Evolutionary conservation across 1,284 basidiomycete genomes (phyloP), one percentile per base, ranked within the genome.

Genomic region (Moesziomyces globuligerus): DNA sequence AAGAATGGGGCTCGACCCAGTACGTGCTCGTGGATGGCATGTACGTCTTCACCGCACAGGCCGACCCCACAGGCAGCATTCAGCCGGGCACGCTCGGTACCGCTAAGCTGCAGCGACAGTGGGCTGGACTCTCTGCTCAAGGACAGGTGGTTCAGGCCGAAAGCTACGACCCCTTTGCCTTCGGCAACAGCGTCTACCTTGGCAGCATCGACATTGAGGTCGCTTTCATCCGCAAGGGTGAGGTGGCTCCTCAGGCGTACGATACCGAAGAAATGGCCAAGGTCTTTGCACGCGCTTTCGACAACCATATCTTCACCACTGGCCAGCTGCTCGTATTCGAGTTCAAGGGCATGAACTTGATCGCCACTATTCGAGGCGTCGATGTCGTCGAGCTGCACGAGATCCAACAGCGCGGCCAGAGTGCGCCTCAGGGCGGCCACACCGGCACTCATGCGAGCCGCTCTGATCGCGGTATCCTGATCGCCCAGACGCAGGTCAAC

Each of bases 401-500:
- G 54, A 51, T 72, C 18, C 70, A 72, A 32, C 59, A 69, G 52
- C 41, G 64, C 7, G 52, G 64, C 26, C 48, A 18, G 21, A 51
- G 39, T 11, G 42, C 49, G 7, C 40, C 25, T 2, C 32, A 48
- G 11, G 47, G 54, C 11, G 17, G 23, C 23, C 60, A 68, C 0
- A 89, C 4, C 72, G 81, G 24, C 82, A 80, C 48, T 79, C 59
- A 66, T n/a, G 38, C 48, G 1, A 60, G 67, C 26, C 47, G 58
- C 37, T 55, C 56, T 18, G 65, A 75, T 65, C 74, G 70, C 48
- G 95, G 94, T 28, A 87, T 98, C 37, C 75, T 95, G 38, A 94
- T 96, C 87, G 89, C 91, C 62, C 90, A 91, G 83, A 96, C 94
- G 7, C 92, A 96, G 74, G 85, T 98, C 43, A 92, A 89, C 20